Conservation (phyloP, 2,329 filamentous ascomycete species). For the Metarhizium robertsii region DNA sequence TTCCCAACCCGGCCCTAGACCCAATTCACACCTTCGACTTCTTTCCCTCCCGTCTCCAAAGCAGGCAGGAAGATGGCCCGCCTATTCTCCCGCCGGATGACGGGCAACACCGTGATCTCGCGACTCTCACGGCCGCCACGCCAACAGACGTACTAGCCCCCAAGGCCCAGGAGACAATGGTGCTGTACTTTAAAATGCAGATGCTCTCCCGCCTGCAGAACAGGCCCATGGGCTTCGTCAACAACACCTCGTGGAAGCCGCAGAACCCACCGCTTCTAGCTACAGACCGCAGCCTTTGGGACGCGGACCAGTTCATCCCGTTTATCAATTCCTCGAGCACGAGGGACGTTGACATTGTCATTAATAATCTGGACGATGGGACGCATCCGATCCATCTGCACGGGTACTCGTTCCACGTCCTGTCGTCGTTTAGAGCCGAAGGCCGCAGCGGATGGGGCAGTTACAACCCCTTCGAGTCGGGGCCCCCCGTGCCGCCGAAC, state of each 20-base stretch:
- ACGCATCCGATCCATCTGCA: constrained; percentile 40
- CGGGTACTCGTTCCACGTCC: constrained; percentile 42
- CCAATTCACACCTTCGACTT: constrained; percentile 11
- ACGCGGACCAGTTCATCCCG: constrained; percentile 13
- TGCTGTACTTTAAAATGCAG: constrained; percentile 16
- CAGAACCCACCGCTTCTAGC: constrained; percentile 4
- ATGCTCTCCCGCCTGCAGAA: constrained; percentile 13
- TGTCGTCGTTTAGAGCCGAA: constrained; percentile 13
- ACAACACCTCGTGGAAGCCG: constrained; percentile 16
- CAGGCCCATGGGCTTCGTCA: constrained; percentile 16
- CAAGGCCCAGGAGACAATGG: constrained; percentile 11
- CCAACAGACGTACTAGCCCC: neutral
- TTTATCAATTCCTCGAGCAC: constrained; percentile 9
- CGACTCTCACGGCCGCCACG: neutral
- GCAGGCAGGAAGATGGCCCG: neutral
- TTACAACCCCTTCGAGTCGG: constrained; percentile 15
- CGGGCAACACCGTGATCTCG: constrained; percentile 6
- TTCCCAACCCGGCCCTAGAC: constrained; percentile 12
- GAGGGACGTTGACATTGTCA: constrained; percentile 16
- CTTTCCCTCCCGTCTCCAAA: neutral
- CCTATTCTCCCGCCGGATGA: neutral
- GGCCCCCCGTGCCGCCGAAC: constrained; percentile 4
- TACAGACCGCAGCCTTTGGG: constrained; percentile 12
- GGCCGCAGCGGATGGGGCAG: constrained; percentile 14
- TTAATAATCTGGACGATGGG: constrained; percentile 25